Conservation (phyloP, 495 filamentous ascomycete species). For the Annulohypoxylon maeteangense region DNA sequence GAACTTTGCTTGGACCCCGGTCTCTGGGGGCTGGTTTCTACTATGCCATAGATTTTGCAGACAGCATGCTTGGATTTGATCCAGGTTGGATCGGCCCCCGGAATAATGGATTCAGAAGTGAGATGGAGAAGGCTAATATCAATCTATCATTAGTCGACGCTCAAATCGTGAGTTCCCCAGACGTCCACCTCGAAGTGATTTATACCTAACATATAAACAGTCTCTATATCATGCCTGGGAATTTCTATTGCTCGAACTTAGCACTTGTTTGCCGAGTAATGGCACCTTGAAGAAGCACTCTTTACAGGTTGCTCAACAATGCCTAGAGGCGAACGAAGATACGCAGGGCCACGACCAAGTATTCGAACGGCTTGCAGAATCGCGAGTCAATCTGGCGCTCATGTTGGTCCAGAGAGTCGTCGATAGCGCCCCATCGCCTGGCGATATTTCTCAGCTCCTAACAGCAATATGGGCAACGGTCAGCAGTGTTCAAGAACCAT, state of each 20-base stretch:
- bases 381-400: conserved; percentile 78
- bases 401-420: conserved; percentile 80
- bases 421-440: conserved; percentile 66
- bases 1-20: conserved; percentile 69
- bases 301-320: conserved; percentile 73
- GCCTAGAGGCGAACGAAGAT: conserved; percentile 74
- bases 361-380: conserved; percentile 75
- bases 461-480: conserved; percentile 74
- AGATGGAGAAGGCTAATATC: conserved; percentile 85
- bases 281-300: conserved; percentile 70
- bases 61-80: conserved; percentile 79
- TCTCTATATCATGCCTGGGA: conserved; percentile 89
- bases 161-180: conserved; percentile 75
- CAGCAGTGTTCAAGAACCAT: conserved; percentile 69
- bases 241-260: conserved; percentile 85
- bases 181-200: not conserved
- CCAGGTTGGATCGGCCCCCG: conserved; percentile 74
- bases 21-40: conserved; percentile 78
- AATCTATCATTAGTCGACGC: conserved; percentile 92
- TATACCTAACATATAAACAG: conserved; percentile 58
- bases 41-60: conserved; percentile 79
- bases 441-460: conserved; percentile 72
- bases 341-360: conserved; percentile 74
- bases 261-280: conserved; percentile 70
- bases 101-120: conserved; percentile 76